Base-by-base conservation (phyloP, 805 yeast species). In the Teunomyces atbi region DNA sequence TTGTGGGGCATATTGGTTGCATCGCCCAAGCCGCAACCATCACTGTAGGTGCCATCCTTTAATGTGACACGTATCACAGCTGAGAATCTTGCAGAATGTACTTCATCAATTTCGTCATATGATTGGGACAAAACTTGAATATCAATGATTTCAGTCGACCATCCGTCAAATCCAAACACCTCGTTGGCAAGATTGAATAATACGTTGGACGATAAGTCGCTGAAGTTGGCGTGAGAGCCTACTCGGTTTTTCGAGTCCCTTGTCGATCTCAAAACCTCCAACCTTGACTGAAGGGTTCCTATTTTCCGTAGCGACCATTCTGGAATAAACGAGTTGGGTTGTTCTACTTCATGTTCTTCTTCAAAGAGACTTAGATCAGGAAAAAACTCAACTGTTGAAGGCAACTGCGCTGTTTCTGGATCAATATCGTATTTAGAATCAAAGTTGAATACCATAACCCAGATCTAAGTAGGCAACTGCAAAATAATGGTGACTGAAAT, bases 101-200 rank as follows among this genome's bases (percentile, higher is more conserved):
- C 39, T 40, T 35, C n/a, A 12, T 61, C 45, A 43, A 60, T 52
- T 18, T 56, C 57, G 39, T 67, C 56, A 13, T 60, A 53, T 6
- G 53, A 55, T 26, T 57, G 57, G 15, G 42, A 44, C 18, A 57
- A 51, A 6, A 49, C 44, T 2, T 45, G 47, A 32, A 58, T 61
- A 4, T 57, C 60, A 10, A 70, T 21, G 1, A 81, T 61, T 41
- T 69, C 70, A 27, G 77, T 66, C 5, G 74, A 69, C 86, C 86
- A 81, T 6, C 86, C 85, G 49, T 78, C 69, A 55, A 65, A 77
- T 0, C 84, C 85, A 61, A 79, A 81, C 0, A 73, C 60, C 32
- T 74, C 78, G 48, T 81, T 81, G 1, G 82, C 80, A 46, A 73
- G 58, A 11, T 60, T 59, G 6, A 74, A 54, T 0, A 77, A 72